phyloP scores from a whole-genome alignment of 306 rosid species.

The Sicyos baderoa region DNA sequence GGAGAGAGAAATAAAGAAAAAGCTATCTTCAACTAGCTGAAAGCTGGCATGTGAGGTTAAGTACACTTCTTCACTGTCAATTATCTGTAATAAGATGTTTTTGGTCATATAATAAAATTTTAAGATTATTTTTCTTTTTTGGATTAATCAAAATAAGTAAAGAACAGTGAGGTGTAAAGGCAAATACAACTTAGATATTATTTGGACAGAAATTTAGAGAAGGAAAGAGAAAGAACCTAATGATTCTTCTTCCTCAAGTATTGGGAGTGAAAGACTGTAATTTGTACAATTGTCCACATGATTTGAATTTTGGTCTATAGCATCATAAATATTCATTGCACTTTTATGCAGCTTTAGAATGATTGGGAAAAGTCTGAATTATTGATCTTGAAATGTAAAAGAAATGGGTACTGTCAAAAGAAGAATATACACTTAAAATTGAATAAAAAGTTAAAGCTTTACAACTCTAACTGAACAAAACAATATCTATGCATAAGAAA shows the following conservation, averaged over 20 bases:
- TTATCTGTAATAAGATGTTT: neutral
- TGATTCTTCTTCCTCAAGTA: slow-evolving; percentile 1
- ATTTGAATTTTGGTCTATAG: neutral
- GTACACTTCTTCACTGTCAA: neutral
- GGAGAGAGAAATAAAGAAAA: neutral
- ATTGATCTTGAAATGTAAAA: too few relatives aligned
- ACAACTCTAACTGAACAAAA: too few relatives aligned
- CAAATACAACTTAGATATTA: neutral
- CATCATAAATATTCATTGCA: neutral
- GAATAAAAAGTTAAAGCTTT: too few relatives aligned
- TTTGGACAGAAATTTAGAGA: neutral
- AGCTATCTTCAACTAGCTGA: neutral
- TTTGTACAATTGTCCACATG: neutral
- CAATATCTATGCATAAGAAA: too few relatives aligned
- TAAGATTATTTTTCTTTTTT: neutral
- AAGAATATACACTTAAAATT: too few relatives aligned
- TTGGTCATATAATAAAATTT: neutral
- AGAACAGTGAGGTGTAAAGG: neutral
- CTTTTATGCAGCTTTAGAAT: neutral
- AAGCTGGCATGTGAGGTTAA: slow-evolving; percentile 1
- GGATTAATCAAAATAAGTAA: neutral
- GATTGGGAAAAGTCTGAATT: too few relatives aligned
- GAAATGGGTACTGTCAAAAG: too few relatives aligned
- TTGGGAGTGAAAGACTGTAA: slow-evolving; percentile 4
- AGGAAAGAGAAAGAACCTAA: neutral